Conservation (phyloP, 768 basidiomycete species). For the Kwoniella bestiolae region DNA sequence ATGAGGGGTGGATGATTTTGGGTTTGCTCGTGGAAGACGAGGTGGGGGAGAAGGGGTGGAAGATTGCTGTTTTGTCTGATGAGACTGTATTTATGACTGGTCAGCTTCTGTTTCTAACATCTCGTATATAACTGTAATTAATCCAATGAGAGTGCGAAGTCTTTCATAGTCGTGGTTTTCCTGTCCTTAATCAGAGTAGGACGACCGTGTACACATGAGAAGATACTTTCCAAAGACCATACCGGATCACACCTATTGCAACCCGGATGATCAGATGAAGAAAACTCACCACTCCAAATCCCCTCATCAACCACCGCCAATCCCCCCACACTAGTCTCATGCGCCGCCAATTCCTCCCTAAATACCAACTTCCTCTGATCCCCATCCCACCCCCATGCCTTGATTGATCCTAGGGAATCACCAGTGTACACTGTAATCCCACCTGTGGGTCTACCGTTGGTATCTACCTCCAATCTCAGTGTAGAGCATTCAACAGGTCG, state of each 20-base stretch:
- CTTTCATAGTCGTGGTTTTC: too few species aligned
- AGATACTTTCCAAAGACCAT: too few species aligned
- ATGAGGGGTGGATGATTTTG: conserved; percentile 62
- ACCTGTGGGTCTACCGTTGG: conserved; percentile 20
- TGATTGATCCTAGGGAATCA: conserved; percentile 90
- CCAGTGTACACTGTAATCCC: conserved; percentile 69
- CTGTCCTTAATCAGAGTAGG: too few species aligned
- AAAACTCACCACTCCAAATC: conserved; percentile 81
- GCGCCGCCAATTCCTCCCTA: conserved; percentile 65
- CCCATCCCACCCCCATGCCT: conserved; percentile 73
- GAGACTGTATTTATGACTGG: conserved; percentile 74
- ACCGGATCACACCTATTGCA: not conserved
- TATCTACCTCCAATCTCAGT: conserved; percentile 60
- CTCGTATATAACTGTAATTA: not conserved
- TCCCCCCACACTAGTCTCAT: conserved; percentile 83
- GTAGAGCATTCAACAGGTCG: conserved; percentile 82
- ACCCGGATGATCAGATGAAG: not conserved
- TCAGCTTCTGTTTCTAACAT: too few species aligned
- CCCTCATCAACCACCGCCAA: conserved; percentile 69
- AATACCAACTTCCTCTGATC: conserved; percentile 56
- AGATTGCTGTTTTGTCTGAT: conserved; percentile 79
- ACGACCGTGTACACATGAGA: too few species aligned
- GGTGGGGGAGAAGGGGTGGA: conserved; percentile 60
- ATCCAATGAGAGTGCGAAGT: too few species aligned
- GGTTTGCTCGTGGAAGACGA: conserved; percentile 21